Percentiles rank a stretch among this genome's conserved stretches.
Evolutionary conservation across 163 green algal genomes (phyloP).

Genomic region (Scenedesmus sp.): DNA sequence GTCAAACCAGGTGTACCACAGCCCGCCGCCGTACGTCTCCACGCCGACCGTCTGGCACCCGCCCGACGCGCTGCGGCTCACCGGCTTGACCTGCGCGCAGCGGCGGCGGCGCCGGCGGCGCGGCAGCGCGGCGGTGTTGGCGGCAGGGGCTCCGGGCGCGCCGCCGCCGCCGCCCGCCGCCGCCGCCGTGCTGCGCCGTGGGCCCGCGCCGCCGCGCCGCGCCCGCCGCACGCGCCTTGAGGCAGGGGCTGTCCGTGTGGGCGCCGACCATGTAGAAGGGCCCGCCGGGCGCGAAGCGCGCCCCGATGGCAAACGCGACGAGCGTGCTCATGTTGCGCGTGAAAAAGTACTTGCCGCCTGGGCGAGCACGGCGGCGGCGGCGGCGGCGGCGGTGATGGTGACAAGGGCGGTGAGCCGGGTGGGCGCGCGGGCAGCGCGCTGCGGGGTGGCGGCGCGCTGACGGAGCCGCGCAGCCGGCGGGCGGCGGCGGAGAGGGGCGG

Average conservation of each 20-base stretch:
- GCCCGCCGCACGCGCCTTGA: conserved; percentile 79
- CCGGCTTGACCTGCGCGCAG: conserved; percentile 44
- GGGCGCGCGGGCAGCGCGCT: too few relatives aligned
- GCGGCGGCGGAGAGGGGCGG: too few relatives aligned
- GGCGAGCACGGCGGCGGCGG: not conserved
- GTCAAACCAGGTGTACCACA: conserved; percentile 99
- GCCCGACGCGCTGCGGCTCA: conserved; percentile 71
- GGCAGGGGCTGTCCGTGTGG: conserved; percentile 94
- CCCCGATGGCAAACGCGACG: conserved; percentile 91
- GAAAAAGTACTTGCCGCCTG: conserved; percentile 95
- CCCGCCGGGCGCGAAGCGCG: conserved; percentile 86
- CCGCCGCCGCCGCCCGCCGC: not conserved
- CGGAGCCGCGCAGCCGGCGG: too few relatives aligned
- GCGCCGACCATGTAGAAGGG: conserved; percentile 95
- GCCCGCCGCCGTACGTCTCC: conserved; percentile 94
- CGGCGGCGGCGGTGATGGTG: not conserved
- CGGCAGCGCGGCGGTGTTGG: too few relatives aligned
- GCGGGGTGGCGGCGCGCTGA: too few relatives aligned
- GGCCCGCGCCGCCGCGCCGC: too few relatives aligned
- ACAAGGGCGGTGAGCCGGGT: too few relatives aligned
- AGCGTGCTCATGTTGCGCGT: conserved; percentile 93
- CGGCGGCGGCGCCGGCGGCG: not conserved
- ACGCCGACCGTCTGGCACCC: conserved; percentile 84
- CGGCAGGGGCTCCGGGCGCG: too few relatives aligned
- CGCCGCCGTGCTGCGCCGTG: too few relatives aligned